Conservation (phyloP, 176 grass and related monocot species). For the Oryza coarctata region DNA sequence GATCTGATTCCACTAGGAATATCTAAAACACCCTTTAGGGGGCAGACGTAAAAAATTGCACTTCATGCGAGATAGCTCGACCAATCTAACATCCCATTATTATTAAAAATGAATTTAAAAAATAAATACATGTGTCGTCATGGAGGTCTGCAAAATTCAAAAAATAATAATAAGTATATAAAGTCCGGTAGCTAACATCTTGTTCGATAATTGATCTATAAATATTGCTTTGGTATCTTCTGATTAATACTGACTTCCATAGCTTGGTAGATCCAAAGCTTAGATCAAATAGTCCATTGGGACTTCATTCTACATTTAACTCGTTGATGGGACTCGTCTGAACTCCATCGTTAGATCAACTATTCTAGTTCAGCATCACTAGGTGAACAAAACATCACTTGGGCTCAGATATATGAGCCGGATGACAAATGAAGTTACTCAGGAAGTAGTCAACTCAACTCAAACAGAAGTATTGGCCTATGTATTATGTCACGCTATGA, state of each 20-base stretch:
- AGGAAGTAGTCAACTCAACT: not conserved
- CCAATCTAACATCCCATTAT: not conserved
- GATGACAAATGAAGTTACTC: not conserved
- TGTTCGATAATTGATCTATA: not conserved
- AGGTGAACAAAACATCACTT: not conserved
- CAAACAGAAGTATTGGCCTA: not conserved
- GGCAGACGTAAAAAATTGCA: not conserved
- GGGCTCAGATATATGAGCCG: not conserved
- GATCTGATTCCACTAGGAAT: not conserved
- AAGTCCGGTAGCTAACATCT: not conserved
- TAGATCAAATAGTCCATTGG: not conserved
- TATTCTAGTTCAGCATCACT: not conserved
- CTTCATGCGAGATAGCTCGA: not conserved
- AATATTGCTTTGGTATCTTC: not conserved
- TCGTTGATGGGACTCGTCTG: not conserved
- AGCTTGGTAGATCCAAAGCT: not conserved
- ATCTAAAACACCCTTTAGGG: not conserved
- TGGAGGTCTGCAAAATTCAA: too few relatives aligned
- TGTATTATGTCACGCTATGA: not conserved
- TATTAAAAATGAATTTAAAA: not conserved
- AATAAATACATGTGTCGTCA: too few relatives aligned
- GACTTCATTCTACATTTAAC: not conserved
- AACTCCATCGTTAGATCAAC: not conserved
- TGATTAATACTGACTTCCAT: not conserved
- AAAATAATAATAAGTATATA: not conserved